Conservation (phyloP, 129 eudicot species). For the Lactuca saligna region DNA sequence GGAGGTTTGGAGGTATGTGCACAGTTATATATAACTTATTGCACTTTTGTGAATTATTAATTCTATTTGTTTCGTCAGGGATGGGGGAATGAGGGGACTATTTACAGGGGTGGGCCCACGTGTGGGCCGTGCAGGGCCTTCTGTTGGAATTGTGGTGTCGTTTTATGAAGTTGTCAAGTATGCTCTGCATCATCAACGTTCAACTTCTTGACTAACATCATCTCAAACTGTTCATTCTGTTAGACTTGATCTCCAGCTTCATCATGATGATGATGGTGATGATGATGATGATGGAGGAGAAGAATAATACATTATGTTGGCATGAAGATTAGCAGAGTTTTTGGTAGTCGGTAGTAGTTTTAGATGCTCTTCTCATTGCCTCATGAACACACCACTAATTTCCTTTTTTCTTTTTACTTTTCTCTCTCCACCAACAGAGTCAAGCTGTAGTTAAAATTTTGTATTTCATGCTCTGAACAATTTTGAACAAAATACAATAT, state of each 20-base stretch:
- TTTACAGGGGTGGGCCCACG: slow-evolving; percentile 96
- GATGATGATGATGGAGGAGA: slow-evolving; percentile 13
- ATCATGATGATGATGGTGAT: background rate
- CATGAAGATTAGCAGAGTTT: slow-evolving; percentile 26
- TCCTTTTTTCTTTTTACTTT: slow-evolving; percentile 6
- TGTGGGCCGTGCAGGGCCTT: slow-evolving; percentile 96
- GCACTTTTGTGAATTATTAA: too few relatives aligned
- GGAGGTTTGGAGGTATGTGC: slow-evolving; percentile 85
- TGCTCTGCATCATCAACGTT: slow-evolving; percentile 48
- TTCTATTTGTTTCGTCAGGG: slow-evolving; percentile 42
- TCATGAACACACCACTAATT: slow-evolving; percentile 26
- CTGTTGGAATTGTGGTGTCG: slow-evolving; percentile 92
- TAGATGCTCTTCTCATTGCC: slow-evolving; percentile 36
- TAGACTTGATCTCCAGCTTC: slow-evolving; percentile 8
- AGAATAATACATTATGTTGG: slow-evolving; percentile 20
- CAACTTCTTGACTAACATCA: slow-evolving; percentile 32
- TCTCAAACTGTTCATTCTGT: slow-evolving; percentile 20
- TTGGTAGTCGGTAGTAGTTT: slow-evolving; percentile 37
- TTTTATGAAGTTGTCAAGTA: slow-evolving; percentile 92
- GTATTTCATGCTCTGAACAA: slow-evolving; percentile 24
- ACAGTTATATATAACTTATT: background rate
- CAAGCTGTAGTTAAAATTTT: slow-evolving; percentile 5
- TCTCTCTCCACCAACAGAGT: slow-evolving; percentile 22
- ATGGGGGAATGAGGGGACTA: slow-evolving; percentile 84
- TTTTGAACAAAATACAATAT: slow-evolving; percentile 26